Base-by-base conservation (phyloP, 2,329 filamentous ascomycete genomes). In the Microdochium bolleyi region DNA sequence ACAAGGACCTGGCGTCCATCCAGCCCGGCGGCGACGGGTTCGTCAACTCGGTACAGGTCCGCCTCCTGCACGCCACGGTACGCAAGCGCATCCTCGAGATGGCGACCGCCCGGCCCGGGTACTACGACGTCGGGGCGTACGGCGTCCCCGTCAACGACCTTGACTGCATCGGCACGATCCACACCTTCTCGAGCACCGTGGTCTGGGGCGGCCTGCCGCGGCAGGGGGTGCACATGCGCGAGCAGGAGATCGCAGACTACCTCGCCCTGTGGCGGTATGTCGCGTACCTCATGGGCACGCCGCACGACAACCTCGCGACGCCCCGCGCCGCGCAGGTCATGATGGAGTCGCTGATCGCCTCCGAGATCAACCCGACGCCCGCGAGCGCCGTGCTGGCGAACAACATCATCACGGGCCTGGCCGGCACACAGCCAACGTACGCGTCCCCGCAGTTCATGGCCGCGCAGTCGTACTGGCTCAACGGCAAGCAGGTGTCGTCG, bases 241-340 rank as follows among this genome's bases (percentile, higher is more conserved):
- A 74, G 25, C 78, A 79, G 53, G 87, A 92, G 62, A 82, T 80
- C 2, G 62, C 64, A 2, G 87, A 91, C 61, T 92, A 89, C 63
- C 73, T 89, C 48, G 86, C 87, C 0, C 71, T 92, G 1, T 92
- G 88, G 87, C 78, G 88, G 2, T 87, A 88, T 57, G 80, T 92
- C 13, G 87, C 80, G 0, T 77, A 89, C 61, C 73, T 91, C 27
- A 77, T 90, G 60, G 88, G 88, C 13, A 82, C 82, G 7, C 88
- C 87, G 0, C 80, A 79, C 1, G 76, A 76, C 24, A 77, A 75
- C 57, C 83, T 90, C 62, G 73, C 74, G 1, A 80, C 75, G 0
- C 74, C 80, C 0, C 68, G 69, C 5, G 72, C 74, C 32, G 83
- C 84, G 2, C 82, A 77, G 57, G 72, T 72, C 2, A 77, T 83